phyloP scores from a whole-genome alignment of 2,329 filamentous ascomycete species.

The Colletotrichum godetiae region DNA sequence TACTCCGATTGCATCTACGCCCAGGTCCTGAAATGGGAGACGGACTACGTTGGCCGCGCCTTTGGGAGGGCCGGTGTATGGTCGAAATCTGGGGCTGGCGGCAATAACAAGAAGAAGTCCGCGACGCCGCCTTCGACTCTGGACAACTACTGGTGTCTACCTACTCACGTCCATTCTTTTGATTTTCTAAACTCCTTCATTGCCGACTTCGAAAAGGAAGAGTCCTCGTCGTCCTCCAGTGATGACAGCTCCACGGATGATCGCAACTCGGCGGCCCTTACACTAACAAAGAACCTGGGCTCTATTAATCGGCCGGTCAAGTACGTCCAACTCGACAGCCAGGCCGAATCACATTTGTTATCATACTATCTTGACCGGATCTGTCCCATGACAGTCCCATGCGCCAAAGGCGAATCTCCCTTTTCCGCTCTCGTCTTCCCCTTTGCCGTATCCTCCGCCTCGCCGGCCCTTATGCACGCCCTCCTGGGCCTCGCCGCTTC shows the following conservation, averaged over 20 bases:
- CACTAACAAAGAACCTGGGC: constrained; percentile 14
- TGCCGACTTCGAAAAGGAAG: constrained; percentile 14
- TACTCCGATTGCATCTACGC: constrained; percentile 36
- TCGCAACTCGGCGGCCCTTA: constrained; percentile 4
- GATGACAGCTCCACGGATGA: constrained; percentile 23
- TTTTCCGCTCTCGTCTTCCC: constrained; percentile 35
- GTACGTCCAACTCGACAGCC: constrained; percentile 18
- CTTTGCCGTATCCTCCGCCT: constrained; percentile 32
- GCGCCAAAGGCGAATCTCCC: constrained; percentile 27
- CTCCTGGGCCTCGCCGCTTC: constrained; percentile 35
- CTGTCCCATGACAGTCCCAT: constrained; percentile 34
- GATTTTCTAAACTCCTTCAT: constrained; percentile 24
- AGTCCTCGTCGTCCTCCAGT: constrained; percentile 12
- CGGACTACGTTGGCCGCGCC: constrained; percentile 43
- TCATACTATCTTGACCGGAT: constrained; percentile 35
- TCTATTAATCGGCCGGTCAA: constrained; percentile 11
- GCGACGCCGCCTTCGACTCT: constrained; percentile 12
- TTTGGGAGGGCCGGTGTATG: constrained; percentile 45
- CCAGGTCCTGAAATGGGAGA: constrained; percentile 43
- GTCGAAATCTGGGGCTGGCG: constrained; percentile 37
- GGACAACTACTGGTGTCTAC: constrained; percentile 18
- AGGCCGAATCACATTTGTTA: constrained; percentile 27
- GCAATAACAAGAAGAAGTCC: constrained; percentile 5
- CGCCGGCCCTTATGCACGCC: constrained; percentile 35
- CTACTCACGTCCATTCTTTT: constrained; percentile 19